These are phyloP conservation scores for Trichoderma asperellum DNA, from an alignment of 2,329 filamentous ascomycete genomes.

Conservation along the genomic window DNA sequence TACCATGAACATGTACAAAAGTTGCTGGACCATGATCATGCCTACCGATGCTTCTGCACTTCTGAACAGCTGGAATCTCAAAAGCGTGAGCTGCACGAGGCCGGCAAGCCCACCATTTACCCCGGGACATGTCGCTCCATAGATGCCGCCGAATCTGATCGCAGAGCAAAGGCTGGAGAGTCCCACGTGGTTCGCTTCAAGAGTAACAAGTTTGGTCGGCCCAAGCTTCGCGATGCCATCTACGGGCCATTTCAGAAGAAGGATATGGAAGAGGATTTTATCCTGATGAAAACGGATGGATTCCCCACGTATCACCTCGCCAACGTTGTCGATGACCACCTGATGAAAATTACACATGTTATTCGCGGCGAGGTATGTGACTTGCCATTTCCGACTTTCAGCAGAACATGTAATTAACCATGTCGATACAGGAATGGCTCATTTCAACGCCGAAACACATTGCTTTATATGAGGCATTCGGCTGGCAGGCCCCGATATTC, in stretches of 20 bases:
- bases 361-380: conserved; percentile 77
- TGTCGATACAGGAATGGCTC: conserved; percentile 76
- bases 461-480: conserved; percentile 74
- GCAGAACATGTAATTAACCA: neutral
- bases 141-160: conserved; percentile 67
- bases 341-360: conserved; percentile 95
- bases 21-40: conserved; percentile 71
- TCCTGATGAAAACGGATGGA: conserved; percentile 88
- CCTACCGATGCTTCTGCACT: conserved; percentile 93
- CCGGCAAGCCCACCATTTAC: conserved; percentile 51
- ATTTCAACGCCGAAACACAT: conserved; percentile 80
- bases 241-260: conserved; percentile 69
- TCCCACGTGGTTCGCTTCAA: conserved; percentile 77
- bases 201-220: conserved; percentile 58
- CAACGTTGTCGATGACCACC: conserved; percentile 94
- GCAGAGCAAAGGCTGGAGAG: conserved; percentile 70
- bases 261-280: conserved; percentile 73
- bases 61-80: conserved; percentile 69
- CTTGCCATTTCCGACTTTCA: neutral
- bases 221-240: conserved; percentile 74
- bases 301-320: conserved; percentile 96
- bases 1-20: conserved; percentile 73
- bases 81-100: conserved; percentile 63
- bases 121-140: conserved; percentile 73
- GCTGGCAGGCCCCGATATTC: conserved; percentile 74